Conservation (phyloP, 164 flowering plant genomes). For the Stephania yunnanensis region DNA sequence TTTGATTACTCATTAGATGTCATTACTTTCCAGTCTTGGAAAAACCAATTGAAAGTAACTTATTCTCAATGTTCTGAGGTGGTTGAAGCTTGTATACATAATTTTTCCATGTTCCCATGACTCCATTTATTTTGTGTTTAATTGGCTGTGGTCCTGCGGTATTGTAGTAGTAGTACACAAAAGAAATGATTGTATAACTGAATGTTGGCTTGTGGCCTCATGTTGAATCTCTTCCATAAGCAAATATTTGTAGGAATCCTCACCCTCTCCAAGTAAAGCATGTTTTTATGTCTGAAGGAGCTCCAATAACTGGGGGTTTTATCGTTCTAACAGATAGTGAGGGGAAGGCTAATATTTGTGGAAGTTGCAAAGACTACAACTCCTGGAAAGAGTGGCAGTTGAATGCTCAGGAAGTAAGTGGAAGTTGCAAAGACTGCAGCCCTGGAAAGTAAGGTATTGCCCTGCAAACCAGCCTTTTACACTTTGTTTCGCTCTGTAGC, state of each 20-base stretch:
- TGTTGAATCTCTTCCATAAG: neutral
- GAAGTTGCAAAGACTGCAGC: no score
- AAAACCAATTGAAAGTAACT: no score
- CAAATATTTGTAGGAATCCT: neutral
- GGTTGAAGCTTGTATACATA: no score
- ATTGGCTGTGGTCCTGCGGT: neutral
- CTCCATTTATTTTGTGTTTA: neutral
- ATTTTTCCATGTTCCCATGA: neutral
- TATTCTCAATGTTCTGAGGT: no score
- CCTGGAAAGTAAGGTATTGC: no score
- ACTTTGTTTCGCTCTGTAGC: no score
- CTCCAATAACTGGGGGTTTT: neutral
- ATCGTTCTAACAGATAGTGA: slow-evolving; percentile 27
- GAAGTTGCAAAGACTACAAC: slow-evolving; percentile 39
- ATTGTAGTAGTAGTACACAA: neutral
- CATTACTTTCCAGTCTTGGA: no score
- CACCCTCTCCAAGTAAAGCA: neutral
- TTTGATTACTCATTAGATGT: no score
- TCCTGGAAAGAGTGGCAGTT: slow-evolving; percentile 11
- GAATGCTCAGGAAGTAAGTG: no score
- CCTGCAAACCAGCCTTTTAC: no score
- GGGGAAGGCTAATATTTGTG: slow-evolving; percentile 52
- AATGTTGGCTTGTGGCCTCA: neutral
- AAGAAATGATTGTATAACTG: neutral
- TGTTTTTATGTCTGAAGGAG: neutral